Base-by-base conservation (phyloP, 768 basidiomycete species). In the Rhizopogon salebrosus region DNA sequence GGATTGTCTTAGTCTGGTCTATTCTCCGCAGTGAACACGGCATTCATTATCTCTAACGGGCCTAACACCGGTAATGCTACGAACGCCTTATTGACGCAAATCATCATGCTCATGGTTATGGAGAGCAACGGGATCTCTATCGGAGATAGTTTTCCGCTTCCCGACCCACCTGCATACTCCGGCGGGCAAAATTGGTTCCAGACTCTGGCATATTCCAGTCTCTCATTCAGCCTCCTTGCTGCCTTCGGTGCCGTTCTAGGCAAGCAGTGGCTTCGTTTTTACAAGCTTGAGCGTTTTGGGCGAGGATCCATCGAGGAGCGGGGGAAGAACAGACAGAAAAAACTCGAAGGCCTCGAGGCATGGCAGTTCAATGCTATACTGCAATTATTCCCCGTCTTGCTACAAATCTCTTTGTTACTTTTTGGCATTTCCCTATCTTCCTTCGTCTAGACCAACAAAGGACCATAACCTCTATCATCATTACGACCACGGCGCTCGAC, bases 281-380 rank as follows among this genome's bases (percentile, higher is more conserved):
- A 46, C 39, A 49, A 27, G 16, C 48, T 38, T 8, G n/a, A n/a
- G 6, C 50, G 50, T 11, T 42, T n/a, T 22, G 37, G 31, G 23
- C 20, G 31, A 14, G 55, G 55, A 22, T 52, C 38, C 16, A 26
- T 57, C n/a, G 46, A 38, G 27, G 56, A 57, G 7, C 55, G 22
- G 34, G 46, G 56, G 5, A 56, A 24, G 29, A 35, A 18, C 39
- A 36, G 55, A 14, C 55, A 57, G 13, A 46, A 36, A n/a, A 56
- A 48, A 36, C 29, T 59, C 16, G 31, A 46, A 34, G 57, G 58
- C 22, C 57, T 58, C 26, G 20, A 54, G 20, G 35, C 41, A 6
- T 58, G 57, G 57, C 57, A 58, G 40, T 58, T 58, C 10, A 35
- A 54, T 24, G 39, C 56, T 20, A 39, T 59, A 22, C 38, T 58